These are phyloP conservation scores for Trichosporon sp. DNA, from an alignment of 1,284 basidiomycete genomes.

Conservation along the genomic window DNA sequence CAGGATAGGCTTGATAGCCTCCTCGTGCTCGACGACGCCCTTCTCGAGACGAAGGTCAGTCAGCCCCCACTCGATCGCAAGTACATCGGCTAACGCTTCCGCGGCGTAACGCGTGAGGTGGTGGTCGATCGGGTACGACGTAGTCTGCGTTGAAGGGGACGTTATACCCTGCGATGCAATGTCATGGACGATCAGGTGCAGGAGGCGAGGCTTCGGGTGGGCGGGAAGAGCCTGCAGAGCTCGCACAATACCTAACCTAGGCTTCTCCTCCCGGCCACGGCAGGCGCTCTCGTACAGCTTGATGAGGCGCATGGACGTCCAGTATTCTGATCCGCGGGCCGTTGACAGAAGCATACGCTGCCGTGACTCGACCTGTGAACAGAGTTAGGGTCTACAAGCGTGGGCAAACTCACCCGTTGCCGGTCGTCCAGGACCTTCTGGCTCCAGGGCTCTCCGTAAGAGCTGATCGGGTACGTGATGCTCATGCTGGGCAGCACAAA, in stretches of 20 bases:
- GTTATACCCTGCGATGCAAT: constrained; percentile 7
- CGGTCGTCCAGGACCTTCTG: constrained; percentile 55
- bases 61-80: constrained; percentile 83
- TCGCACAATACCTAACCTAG: constrained; percentile 62
- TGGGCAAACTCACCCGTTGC: constrained; percentile 23
- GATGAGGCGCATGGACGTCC: constrained; percentile 42
- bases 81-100: constrained; percentile 76
- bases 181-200: constrained; percentile 34
- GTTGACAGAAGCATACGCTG: constrained; percentile 60
- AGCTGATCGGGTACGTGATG: constrained; percentile 78
- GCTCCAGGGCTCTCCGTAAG: constrained; percentile 68
- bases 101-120: constrained; percentile 65
- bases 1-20: constrained; percentile 78
- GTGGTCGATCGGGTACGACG: constrained; percentile 30
- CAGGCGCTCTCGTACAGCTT: constrained; percentile 46
- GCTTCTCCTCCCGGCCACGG: constrained; percentile 50
- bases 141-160: background rate
- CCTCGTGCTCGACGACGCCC: constrained; percentile 70
- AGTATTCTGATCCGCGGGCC: constrained; percentile 41
- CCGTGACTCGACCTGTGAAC: constrained; percentile 46
- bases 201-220: constrained; percentile 29
- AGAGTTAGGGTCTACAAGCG: background rate
- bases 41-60: constrained; percentile 69
- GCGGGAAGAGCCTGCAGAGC: constrained; percentile 56
- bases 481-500: constrained; percentile 75